Evolutionary conservation across 768 basidiomycete genomes (phyloP).

Genomic region (Tulasnella sp.): DNA sequence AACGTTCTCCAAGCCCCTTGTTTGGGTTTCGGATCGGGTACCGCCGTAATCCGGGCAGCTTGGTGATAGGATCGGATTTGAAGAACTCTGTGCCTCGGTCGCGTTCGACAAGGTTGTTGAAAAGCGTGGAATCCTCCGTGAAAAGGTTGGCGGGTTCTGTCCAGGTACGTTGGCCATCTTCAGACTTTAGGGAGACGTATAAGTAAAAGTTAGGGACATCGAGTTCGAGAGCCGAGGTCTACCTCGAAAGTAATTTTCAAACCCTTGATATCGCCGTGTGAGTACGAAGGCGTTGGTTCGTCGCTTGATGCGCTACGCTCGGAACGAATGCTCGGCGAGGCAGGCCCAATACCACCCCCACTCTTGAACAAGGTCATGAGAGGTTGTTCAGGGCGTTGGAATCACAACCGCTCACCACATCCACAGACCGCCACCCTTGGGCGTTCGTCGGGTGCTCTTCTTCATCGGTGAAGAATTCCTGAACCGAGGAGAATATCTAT

Average conservation of each 20-base stretch:
- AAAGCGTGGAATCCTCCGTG: not conserved
- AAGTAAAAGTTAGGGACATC: not conserved
- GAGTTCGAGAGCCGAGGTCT: not conserved
- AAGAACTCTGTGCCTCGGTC: not conserved
- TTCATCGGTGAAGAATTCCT: not conserved
- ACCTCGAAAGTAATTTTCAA: not conserved
- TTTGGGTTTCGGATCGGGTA: not conserved
- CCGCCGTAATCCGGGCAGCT: not conserved
- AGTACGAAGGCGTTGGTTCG: not conserved
- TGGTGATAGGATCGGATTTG: not conserved
- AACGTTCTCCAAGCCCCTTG: not conserved
- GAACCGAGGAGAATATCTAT: not conserved
- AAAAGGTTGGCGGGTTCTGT: not conserved
- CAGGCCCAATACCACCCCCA: not conserved
- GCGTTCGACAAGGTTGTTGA: not conserved
- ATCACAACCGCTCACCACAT: not conserved
- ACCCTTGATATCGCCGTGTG: not conserved
- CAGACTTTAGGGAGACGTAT: not conserved
- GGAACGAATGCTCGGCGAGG: not conserved
- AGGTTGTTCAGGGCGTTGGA: not conserved
- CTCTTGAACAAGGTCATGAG: not conserved
- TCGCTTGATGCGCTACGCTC: not conserved
- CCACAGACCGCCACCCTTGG: not conserved
- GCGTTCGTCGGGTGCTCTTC: not conserved
- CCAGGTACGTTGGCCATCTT: constrained; percentile 1